A percentile compares a stretch with the other conserved stretches of the same genome.
phyloP scores from a whole-genome alignment of 192 early-diverging fungal species.

The Mortierella claussenii region DNA sequence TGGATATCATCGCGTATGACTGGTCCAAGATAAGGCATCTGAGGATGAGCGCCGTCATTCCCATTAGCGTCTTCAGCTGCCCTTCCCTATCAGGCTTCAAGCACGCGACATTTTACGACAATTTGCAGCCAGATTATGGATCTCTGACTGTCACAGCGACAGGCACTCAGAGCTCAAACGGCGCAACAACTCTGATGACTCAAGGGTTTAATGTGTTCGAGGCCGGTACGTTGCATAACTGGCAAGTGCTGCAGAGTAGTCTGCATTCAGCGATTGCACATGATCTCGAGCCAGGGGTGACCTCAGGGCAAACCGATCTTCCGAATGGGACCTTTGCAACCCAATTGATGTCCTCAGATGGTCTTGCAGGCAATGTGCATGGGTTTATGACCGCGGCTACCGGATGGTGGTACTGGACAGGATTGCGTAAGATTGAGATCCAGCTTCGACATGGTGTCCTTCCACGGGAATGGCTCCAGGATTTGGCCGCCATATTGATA shows the following conservation, averaged over 20 bases:
- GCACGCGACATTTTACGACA: neutral
- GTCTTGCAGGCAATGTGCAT: neutral
- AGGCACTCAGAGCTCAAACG: no score
- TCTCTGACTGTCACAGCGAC: neutral
- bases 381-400: neutral
- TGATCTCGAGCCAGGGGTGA: no score
- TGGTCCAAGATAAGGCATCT: slow-evolving; percentile 14
- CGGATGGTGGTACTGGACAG: slow-evolving; percentile 23
- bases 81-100: neutral
- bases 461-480: slow-evolving; percentile 18
- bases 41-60: slow-evolving; percentile 8
- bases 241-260: no score
- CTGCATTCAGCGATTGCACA: no score
- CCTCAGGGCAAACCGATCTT: no score
- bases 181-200: no score
- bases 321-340: neutral
- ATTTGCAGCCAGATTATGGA: neutral
- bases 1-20: slow-evolving; percentile 15
- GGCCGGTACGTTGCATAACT: neutral
- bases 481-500: neutral
- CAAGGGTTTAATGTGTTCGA: no score
- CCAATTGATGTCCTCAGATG: neutral
- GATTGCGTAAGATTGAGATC: slow-evolving; percentile 10
- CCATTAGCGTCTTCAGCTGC: slow-evolving; percentile 3
- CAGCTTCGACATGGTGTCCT: neutral